Evolutionary conservation across 2,329 filamentous ascomycete species (phyloP).

Genomic region (Lizonia empirigonia): DNA sequence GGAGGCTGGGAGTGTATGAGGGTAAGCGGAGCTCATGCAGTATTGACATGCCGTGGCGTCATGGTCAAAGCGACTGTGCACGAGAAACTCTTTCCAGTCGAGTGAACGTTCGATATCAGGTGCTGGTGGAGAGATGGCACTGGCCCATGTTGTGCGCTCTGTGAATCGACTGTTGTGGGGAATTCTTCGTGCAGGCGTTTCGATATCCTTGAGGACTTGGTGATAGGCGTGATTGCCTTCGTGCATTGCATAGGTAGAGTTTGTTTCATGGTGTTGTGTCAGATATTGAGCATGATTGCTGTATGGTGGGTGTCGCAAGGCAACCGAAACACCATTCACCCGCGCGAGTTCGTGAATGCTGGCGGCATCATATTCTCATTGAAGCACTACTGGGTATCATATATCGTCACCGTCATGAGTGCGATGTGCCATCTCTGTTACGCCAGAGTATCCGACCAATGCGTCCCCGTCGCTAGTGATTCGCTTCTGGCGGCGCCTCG

Average conservation of each 20-base stretch:
- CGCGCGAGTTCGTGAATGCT: neutral
- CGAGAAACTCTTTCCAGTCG: neutral
- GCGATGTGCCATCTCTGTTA: neutral
- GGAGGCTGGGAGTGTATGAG: neutral
- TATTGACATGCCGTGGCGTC: neutral
- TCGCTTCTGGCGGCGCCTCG: neutral
- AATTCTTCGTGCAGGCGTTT: neutral
- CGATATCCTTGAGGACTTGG: neutral
- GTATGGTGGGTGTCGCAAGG: neutral
- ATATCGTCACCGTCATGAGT: neutral
- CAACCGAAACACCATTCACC: neutral
- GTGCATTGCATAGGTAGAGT: neutral
- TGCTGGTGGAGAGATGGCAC: neutral
- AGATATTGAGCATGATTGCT: too few relatives aligned
- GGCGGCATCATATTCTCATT: conserved; percentile 3
- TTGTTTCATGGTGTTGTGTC: neutral
- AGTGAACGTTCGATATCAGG: neutral
- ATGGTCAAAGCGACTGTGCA: neutral
- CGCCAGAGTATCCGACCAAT: neutral
- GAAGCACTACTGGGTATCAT: conserved; percentile 20
- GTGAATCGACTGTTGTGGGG: neutral
- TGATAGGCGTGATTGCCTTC: neutral
- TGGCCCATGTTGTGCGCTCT: neutral
- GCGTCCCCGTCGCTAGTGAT: neutral
- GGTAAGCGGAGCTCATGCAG: neutral